phyloP scores from a whole-genome alignment of 2,329 filamentous ascomycete species.

The Metarhizium guizhouense region DNA sequence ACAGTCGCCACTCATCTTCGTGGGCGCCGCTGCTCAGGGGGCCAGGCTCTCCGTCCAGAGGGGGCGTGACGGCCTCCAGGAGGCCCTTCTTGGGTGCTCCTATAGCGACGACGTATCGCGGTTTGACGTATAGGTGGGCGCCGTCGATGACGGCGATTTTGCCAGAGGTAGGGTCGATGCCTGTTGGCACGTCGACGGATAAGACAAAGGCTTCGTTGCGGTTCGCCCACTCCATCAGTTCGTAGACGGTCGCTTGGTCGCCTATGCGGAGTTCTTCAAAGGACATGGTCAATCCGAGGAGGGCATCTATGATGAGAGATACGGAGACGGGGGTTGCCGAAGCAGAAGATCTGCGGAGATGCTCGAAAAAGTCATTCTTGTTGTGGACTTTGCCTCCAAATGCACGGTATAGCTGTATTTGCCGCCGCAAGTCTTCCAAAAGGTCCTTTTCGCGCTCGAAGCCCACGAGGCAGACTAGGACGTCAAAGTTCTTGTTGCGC shows the following conservation, averaged over 20 bases:
- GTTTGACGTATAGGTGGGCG: conserved; percentile 67
- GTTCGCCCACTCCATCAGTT: conserved; percentile 91
- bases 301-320: conserved; percentile 78
- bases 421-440: conserved; percentile 69
- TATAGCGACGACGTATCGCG: conserved; percentile 75
- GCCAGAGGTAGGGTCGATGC: conserved; percentile 72
- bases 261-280: conserved; percentile 82
- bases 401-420: conserved; percentile 75
- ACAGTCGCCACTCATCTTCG: conserved; percentile 66
- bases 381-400: conserved; percentile 66
- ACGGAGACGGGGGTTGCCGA: conserved; percentile 43
- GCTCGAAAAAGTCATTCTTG: conserved; percentile 53
- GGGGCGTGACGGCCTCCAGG: conserved; percentile 61
- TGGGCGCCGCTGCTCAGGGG: conserved; percentile 22
- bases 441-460: conserved; percentile 76
- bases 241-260: conserved; percentile 75
- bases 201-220: conserved; percentile 74
- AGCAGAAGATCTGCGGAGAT: conserved; percentile 38
- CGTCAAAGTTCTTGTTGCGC: conserved; percentile 70
- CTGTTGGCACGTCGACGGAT: conserved; percentile 85
- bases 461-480: conserved; percentile 76
- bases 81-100: conserved; percentile 82
- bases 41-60: conserved; percentile 27
- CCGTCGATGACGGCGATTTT: conserved; percentile 61
- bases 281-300: conserved; percentile 76